phyloP scores from a whole-genome alignment of 495 filamentous ascomycete species.

The Aspergillus bridgeri region DNA sequence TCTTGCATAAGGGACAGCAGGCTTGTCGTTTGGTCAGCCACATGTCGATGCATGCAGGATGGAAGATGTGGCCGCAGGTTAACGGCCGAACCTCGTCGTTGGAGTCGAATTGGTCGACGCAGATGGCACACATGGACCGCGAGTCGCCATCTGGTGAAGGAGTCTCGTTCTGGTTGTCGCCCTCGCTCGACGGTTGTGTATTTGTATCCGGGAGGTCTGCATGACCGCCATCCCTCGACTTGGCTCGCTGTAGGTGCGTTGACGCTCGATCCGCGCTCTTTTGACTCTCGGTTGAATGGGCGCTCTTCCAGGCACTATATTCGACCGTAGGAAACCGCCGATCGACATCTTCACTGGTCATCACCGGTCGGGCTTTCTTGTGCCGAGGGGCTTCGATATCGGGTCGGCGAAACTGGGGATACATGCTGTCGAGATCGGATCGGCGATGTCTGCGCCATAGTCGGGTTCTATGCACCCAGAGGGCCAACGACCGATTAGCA shows the following conservation, averaged over 20 bases:
- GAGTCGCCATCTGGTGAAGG: conserved; percentile 51
- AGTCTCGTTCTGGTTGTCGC: neutral
- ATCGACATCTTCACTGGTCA: neutral
- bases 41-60: conserved; percentile 88
- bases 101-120: conserved; percentile 80
- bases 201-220: neutral
- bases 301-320: neutral
- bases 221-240: neutral
- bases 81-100: conserved; percentile 85
- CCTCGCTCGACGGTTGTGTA: neutral
- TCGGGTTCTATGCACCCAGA: neutral
- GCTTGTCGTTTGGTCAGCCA: conserved; percentile 92
- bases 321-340: neutral
- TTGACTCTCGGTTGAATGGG: neutral
- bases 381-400: neutral
- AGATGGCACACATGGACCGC: conserved; percentile 66
- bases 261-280: neutral
- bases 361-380: neutral
- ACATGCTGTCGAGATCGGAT: neutral
- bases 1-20: conserved; percentile 96
- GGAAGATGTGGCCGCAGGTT: conserved; percentile 94
- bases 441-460: neutral
- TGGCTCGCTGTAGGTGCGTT: neutral
- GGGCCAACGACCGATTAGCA: too few species aligned
- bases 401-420: neutral